phyloP scores from a whole-genome alignment of 1,284 basidiomycete genomes.

The Amylostereum chailletii region DNA sequence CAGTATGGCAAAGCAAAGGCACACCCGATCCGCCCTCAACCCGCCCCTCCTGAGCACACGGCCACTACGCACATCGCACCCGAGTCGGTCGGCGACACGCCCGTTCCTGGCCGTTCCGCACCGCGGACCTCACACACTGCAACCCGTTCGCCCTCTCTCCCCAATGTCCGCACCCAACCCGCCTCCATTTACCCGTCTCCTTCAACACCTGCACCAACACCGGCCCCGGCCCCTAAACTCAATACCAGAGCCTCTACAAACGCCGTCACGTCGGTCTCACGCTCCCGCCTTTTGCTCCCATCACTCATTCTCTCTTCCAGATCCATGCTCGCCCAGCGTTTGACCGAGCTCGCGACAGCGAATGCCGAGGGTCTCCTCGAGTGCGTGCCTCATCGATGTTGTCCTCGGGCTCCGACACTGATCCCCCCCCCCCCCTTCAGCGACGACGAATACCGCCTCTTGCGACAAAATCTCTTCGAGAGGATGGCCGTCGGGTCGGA shows the following conservation, averaged over 20 bases:
- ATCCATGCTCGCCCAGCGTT: conserved; percentile 62
- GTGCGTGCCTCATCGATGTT: conserved; percentile 31
- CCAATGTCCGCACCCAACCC: no score
- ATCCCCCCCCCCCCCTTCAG: conserved; percentile 25
- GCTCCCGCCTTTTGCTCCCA: conserved; percentile 5
- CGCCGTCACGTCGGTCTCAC: conserved; percentile 52
- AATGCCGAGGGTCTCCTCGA: conserved; percentile 69
- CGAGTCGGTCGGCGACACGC: no score
- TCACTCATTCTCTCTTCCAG: conserved; percentile 24
- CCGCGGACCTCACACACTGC: no score
- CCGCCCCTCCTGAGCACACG: background rate
- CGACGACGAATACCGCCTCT: conserved; percentile 69
- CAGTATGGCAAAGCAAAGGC: conserved; percentile 63
- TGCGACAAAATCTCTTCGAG: conserved; percentile 71
- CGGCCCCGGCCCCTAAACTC: conserved; percentile 11
- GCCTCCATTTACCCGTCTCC: no score
- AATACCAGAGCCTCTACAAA: conserved; percentile 34
- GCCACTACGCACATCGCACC: background rate
- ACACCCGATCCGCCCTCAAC: conserved; percentile 16
- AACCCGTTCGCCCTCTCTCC: no score
- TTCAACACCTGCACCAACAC: conserved; percentile 13
- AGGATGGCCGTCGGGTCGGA: conserved; percentile 49
- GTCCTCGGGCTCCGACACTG: background rate
- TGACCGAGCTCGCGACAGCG: conserved; percentile 69
- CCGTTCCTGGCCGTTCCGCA: no score